Evolutionary conservation across 2,329 filamentous ascomycete genomes (phyloP).

Genomic region (Hymenotorrendiella dingleyae): DNA sequence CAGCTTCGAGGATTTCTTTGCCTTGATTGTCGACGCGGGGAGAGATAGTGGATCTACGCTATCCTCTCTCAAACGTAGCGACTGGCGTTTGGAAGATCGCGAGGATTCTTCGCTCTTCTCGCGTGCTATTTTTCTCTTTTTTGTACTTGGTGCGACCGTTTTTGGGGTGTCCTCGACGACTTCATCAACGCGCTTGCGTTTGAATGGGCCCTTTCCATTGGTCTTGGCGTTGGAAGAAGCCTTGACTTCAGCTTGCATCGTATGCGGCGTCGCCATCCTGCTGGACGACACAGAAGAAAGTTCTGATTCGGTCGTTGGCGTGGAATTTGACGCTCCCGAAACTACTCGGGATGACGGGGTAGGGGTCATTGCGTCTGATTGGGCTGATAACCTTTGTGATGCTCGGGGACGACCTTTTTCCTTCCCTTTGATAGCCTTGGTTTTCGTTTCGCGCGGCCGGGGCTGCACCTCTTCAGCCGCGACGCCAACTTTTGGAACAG

Average conservation of each 20-base stretch:
- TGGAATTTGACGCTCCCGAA: too few relatives aligned
- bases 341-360: too few relatives aligned
- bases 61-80: constrained; percentile 3
- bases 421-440: neutral
- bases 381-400: neutral
- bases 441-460: neutral
- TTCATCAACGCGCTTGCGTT: neutral
- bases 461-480: neutral
- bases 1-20: constrained; percentile 31
- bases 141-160: neutral
- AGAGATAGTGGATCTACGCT: constrained; percentile 24
- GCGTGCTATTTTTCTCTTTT: neutral
- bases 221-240: neutral
- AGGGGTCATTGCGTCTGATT: neutral
- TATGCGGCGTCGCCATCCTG: neutral
- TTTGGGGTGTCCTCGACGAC: neutral
- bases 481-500: neutral
- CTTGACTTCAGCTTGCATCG: neutral
- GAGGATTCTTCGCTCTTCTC: constrained; percentile 2
- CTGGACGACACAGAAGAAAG: neutral
- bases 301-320: neutral
- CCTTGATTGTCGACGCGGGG: neutral
- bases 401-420: neutral
- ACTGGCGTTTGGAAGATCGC: constrained; percentile 20
- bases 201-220: neutral